phyloP scores from a whole-genome alignment of 1,139 yeast species.

The Suhomyces guaymorum region DNA sequence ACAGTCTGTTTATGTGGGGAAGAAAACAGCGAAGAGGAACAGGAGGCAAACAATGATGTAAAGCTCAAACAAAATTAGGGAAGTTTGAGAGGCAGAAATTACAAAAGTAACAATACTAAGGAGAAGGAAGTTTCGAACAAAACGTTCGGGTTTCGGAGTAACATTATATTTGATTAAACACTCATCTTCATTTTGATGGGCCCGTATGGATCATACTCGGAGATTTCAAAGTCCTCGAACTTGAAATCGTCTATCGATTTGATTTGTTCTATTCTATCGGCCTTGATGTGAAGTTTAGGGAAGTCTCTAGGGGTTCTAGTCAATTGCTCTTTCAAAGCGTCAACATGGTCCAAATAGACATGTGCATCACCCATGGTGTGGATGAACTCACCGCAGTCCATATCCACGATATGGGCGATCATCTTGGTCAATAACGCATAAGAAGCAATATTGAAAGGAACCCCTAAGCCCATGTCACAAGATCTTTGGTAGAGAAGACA shows the following conservation, averaged over 20 bases:
- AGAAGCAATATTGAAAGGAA: slow-evolving; percentile 96
- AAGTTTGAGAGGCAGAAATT: too few species aligned
- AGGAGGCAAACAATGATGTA: slow-evolving; percentile 17
- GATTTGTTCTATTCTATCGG: slow-evolving; percentile 51
- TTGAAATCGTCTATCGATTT: slow-evolving; percentile 80
- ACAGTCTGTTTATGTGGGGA: slow-evolving; percentile 13
- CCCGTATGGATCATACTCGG: slow-evolving; percentile 76
- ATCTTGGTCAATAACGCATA: slow-evolving; percentile 88
- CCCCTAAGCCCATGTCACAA: slow-evolving; percentile 99
- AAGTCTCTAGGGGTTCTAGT: slow-evolving; percentile 72
- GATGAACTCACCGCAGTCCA: slow-evolving; percentile 93
- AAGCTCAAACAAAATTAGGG: neutral
- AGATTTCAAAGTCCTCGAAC: slow-evolving; percentile 81
- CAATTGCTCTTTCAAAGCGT: slow-evolving; percentile 80
- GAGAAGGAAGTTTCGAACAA: too few species aligned
- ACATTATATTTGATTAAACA: slow-evolving; percentile 43
- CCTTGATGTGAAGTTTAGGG: slow-evolving; percentile 72
- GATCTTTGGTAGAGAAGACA: slow-evolving; percentile 93
- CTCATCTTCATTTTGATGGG: slow-evolving; percentile 87
- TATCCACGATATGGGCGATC: slow-evolving; percentile 92
- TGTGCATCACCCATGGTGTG: slow-evolving; percentile 98
- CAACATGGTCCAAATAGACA: slow-evolving; percentile 88
- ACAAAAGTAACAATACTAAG: too few species aligned
- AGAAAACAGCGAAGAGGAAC: slow-evolving; percentile 11
- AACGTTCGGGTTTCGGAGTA: too few species aligned